A percentile compares a stretch with the other conserved stretches of the same genome.
phyloP scores from a whole-genome alignment of 2,329 filamentous ascomycete species.

The Thyridium curvatum region DNA sequence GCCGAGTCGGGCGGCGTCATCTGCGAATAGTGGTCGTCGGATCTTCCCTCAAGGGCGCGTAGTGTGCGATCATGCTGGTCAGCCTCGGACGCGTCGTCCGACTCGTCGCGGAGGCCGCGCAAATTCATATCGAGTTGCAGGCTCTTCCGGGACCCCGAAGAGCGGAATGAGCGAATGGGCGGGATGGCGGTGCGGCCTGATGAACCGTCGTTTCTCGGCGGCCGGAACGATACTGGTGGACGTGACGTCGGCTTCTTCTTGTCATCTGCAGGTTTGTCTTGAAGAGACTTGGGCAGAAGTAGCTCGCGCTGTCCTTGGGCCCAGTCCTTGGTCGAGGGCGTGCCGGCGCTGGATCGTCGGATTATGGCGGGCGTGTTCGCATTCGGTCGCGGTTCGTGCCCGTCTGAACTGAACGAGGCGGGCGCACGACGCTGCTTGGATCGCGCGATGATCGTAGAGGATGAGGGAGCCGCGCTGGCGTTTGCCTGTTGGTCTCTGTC shows the following conservation, averaged over 20 bases:
- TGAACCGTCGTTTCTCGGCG: slow-evolving; percentile 22
- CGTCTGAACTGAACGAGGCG: slow-evolving; percentile 28
- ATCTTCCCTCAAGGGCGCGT: slow-evolving; percentile 42
- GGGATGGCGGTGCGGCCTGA: slow-evolving; percentile 32
- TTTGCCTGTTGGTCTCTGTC: slow-evolving; percentile 16
- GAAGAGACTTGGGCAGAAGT: slow-evolving; percentile 36
- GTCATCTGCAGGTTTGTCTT: slow-evolving; percentile 40
- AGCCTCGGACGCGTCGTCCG: slow-evolving; percentile 32
- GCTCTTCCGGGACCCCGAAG: slow-evolving; percentile 51
- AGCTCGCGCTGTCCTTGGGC: slow-evolving; percentile 40
- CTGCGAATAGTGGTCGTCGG: slow-evolving; percentile 27
- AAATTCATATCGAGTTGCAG: slow-evolving; percentile 44
- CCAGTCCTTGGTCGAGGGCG: slow-evolving; percentile 22
- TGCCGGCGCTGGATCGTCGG: slow-evolving; percentile 11
- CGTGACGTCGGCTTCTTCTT: slow-evolving; percentile 35
- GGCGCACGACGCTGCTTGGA: slow-evolving; percentile 30
- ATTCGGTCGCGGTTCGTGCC: slow-evolving; percentile 19
- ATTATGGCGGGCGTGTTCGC: slow-evolving; percentile 23
- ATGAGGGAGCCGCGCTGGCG: slow-evolving; percentile 18
- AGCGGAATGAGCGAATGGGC: slow-evolving; percentile 50
- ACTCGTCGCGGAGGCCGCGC: slow-evolving; percentile 34
- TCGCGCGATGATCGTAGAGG: slow-evolving; percentile 18
- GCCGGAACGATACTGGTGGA: slow-evolving; percentile 45
- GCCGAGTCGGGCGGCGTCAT: slow-evolving; percentile 34
- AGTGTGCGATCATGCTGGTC: slow-evolving; percentile 43